Evolutionary conservation across 495 filamentous ascomycete genomes (phyloP).

Genomic region (Parachaetomium inaequale): DNA sequence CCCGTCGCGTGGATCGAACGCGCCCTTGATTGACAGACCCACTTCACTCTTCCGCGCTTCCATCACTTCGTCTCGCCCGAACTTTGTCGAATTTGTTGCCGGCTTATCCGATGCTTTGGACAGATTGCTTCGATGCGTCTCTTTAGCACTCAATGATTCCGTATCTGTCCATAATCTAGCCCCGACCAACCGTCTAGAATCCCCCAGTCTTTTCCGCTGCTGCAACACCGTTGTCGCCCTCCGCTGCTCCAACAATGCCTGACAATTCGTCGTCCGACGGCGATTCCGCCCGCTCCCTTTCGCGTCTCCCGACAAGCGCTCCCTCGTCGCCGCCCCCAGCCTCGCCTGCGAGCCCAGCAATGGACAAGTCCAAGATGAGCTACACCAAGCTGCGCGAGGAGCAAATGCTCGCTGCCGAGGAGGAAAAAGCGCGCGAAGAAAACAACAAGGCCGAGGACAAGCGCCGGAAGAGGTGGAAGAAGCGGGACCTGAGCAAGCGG

Average conservation of each 20-base stretch:
- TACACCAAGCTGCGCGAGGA: constrained; percentile 37
- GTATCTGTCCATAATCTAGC: background rate
- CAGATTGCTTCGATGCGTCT: background rate
- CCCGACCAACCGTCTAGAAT: background rate
- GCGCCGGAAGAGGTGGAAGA: constrained; percentile 46
- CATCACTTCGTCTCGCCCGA: background rate
- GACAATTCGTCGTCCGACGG: constrained; percentile 31
- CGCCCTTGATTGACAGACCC: constrained; percentile 21
- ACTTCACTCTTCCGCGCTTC: background rate
- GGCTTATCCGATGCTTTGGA: background rate
- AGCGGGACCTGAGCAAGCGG: constrained; percentile 46
- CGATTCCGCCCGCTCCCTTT: constrained; percentile 30
- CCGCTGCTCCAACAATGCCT: constrained; percentile 22
- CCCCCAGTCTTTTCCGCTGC: background rate
- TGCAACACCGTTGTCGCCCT: background rate
- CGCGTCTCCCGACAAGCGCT: constrained; percentile 38
- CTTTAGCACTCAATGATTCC: background rate
- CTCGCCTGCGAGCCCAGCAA: constrained; percentile 12
- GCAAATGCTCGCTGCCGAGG: constrained; percentile 50
- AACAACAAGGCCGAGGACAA: constrained; percentile 50
- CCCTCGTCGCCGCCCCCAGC: constrained; percentile 42
- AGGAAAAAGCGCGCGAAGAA: constrained; percentile 44
- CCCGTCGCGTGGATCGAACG: constrained; percentile 26
- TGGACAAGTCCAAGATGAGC: constrained; percentile 35
- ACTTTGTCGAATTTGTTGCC: background rate